Conservation (phyloP, 202 grass and related monocot genomes). For the Digitaria exilis region DNA sequence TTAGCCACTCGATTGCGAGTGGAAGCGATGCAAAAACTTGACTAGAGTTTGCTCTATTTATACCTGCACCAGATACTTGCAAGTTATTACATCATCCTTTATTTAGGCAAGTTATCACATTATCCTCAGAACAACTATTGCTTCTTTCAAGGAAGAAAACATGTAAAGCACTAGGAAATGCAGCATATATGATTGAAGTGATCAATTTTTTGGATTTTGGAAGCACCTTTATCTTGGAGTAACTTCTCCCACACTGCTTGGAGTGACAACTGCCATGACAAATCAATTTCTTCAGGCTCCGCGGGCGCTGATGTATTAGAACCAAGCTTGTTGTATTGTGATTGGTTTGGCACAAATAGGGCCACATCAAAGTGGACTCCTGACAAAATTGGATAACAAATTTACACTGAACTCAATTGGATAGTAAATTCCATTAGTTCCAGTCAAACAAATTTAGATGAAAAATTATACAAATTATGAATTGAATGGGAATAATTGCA, state of each 20-base stretch:
- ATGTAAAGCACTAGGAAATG: constrained; percentile 7
- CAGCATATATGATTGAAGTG: constrained; percentile 11
- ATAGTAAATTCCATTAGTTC: background rate
- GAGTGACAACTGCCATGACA: constrained; percentile 87
- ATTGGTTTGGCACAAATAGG: constrained; percentile 94
- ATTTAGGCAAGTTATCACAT: background rate
- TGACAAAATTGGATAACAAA: constrained; percentile 44
- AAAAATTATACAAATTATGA: background rate
- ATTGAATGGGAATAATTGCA: background rate
- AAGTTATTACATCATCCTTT: background rate
- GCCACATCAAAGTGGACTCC: constrained; percentile 77
- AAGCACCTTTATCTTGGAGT: constrained; percentile 58
- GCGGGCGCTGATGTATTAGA: constrained; percentile 68
- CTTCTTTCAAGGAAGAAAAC: constrained; percentile 9
- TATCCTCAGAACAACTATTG: background rate
- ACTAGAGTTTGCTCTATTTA: constrained; percentile 42
- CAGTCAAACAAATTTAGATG: background rate
- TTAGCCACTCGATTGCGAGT: constrained; percentile 75
- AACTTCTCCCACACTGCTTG: constrained; percentile 89
- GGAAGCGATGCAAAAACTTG: constrained; percentile 74
- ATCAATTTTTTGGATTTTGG: background rate
- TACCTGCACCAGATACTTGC: constrained; percentile 46
- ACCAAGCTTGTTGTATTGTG: constrained; percentile 87
- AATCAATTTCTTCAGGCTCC: constrained; percentile 79
- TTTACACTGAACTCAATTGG: background rate